Evolutionary conservation across 2,329 filamentous ascomycete genomes (phyloP), one percentile per base, ranked within the genome.

Genomic region (Epicoccum sorghinum): DNA sequence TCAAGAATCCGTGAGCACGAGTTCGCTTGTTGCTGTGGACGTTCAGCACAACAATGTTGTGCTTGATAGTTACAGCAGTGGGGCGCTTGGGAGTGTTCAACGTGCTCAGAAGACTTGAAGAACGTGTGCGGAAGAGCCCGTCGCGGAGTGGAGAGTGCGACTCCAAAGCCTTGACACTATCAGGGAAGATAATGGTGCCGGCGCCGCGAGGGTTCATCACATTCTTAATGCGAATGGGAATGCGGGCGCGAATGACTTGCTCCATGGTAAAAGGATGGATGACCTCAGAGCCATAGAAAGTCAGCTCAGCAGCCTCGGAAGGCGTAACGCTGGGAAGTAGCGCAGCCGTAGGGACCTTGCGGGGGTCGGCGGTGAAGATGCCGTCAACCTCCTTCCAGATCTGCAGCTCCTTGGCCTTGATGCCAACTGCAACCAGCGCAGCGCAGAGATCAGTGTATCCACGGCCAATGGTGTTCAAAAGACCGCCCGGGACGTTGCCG

Each of bases 181-280:
- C 91, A 0, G 95, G 95, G 58, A 93, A 86, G 61, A 96, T 89
- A 64, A 93, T 85, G 47, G 91, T 95, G 60, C 91, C 91, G 45
- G 84, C 85, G 52, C 89, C 89, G 38, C 86, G 83, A 0, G 90
- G 89, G 71, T 95, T 95, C 80, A 92, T 93, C 71, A 96, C 90
- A 69, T 96, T 96, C 80, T 95, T 95, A 78, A 95, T 95, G 61
- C 91, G 89, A 67, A 95, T 93, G 13, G 88, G 89, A 67, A 95
- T 95, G 46, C 88, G 87, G 0, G 90, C 90, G 67, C 81, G 82
- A 58, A 88, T 87, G 51, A 87, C 85, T 77, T 98, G 95, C 78
- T 98, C 93, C 93, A 99, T 98, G 67, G 95, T 99, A 72, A 97
- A 89, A 62, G 96, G 95, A 74, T 99, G 95, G 65, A 99, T 99